Evolutionary conservation across 805 yeast species (phyloP), one percentile per base, ranked within the genome.

Genomic region (Ogataea trehalophila): DNA sequence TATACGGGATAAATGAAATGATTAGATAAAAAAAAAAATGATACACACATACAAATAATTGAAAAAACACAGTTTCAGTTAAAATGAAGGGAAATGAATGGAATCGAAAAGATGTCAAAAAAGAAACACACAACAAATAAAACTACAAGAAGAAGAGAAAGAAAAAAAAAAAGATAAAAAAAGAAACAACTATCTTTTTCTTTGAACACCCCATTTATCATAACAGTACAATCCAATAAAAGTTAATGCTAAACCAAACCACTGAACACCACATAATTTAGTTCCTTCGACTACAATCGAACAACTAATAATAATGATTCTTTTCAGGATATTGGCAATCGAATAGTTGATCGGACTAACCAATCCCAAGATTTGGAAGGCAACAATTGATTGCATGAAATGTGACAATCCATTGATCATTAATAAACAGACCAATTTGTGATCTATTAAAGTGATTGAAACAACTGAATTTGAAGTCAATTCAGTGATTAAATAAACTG

Each of bases 261-360:
- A 67, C 60, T 79, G 84, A 17, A 59, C 52, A 15, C 60, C 47
- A 31, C 62, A 63, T 37, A 74, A 59, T n/a, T 57, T 55, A 9
- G 66, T 70, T 31, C 81, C 78, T 62, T 85, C 92, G 74, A 85
- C 76, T 2, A 81, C 46, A 48, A 86, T 76, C 1, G 90, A 83
- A 52, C 80, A 78, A 20, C 79, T 65, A 46, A 86, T 86, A 41
- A 85, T 83, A 29, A 83, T 79, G 47, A 86, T 85, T 58, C 92
- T 70, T 58, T 86, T 86, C 66, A 85, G 63, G 43, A 86, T 85
- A 62, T 83, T 86, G 31, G 91, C 94, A 59, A 86, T 83, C 37
- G 89, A 82, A 63, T 86, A 86, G 60, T 83, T 84, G 41, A 86
- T 85, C 4, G 94, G 86, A n/a, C 84, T 75, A 22, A 85, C 73